These are phyloP conservation scores for Penicillium coffeae DNA, from an alignment of 495 filamentous ascomycete genomes.

Conservation along the genomic window DNA sequence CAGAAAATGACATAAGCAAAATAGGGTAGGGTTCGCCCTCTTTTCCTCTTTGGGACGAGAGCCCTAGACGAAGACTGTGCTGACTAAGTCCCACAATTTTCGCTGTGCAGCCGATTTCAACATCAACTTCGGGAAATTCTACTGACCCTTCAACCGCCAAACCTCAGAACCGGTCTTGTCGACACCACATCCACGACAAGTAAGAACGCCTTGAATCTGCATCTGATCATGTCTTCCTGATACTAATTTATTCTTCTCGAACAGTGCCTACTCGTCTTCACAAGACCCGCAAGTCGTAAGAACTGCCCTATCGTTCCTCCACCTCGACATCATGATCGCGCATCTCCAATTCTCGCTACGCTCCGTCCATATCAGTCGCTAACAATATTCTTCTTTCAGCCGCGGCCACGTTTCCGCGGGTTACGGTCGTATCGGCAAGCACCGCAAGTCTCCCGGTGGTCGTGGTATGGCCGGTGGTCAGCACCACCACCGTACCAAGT, in stretches of 20 bases:
- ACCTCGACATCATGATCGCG: neutral
- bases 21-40: neutral
- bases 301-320: slow-evolving; percentile 25
- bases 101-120: slow-evolving; percentile 27
- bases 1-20: slow-evolving; percentile 1
- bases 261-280: slow-evolving; percentile 76
- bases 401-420: slow-evolving; percentile 94
- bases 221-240: neutral
- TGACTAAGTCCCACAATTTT: neutral
- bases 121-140: slow-evolving; percentile 34
- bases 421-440: slow-evolving; percentile 88
- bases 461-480: slow-evolving; percentile 92
- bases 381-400: slow-evolving; percentile 41
- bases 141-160: slow-evolving; percentile 43
- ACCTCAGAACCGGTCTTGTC: slow-evolving; percentile 43
- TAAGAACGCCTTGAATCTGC: neutral
- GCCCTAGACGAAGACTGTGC: neutral
- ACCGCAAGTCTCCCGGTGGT: slow-evolving; percentile 92
- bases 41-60: neutral
- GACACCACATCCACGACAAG: slow-evolving; percentile 45
- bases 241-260: neutral
- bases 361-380: neutral
- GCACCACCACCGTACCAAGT: slow-evolving; percentile 90
- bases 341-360: neutral
- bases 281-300: slow-evolving; percentile 82